These are phyloP conservation scores for Cinnamomum micranthum DNA, from an alignment of 164 flowering plant species.

Conservation along the genomic window DNA sequence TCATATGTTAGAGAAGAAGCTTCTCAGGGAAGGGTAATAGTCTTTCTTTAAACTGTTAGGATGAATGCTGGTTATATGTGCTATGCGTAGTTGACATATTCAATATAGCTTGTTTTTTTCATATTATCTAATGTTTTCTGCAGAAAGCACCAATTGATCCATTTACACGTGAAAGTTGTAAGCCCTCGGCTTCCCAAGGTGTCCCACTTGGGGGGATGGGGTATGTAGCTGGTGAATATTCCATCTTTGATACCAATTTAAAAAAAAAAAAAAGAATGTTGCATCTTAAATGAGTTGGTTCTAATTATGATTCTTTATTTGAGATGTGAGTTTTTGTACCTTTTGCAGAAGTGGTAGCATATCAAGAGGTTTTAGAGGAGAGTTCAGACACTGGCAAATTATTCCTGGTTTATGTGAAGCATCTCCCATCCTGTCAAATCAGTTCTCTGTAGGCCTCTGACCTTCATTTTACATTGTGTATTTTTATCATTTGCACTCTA, in stretches of 20 bases:
- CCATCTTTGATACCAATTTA: neutral
- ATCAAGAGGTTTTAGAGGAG: slow-evolving; percentile 98
- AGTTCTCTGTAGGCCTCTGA: slow-evolving; percentile 77
- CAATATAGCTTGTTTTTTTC: neutral
- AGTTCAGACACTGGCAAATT: slow-evolving; percentile 90
- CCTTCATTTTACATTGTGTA: slow-evolving; percentile 5
- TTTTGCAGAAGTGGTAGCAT: slow-evolving; percentile 93
- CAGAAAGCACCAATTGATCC: slow-evolving; percentile 99
- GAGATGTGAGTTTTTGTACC: neutral
- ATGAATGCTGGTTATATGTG: neutral
- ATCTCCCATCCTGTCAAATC: slow-evolving; percentile 96
- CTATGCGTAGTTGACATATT: neutral
- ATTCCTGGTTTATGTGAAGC: slow-evolving; percentile 80
- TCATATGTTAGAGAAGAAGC: slow-evolving; percentile 96
- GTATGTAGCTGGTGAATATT: slow-evolving; percentile 36
- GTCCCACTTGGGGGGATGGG: slow-evolving; percentile 99
- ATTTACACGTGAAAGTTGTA: slow-evolving; percentile 81
- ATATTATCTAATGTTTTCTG: slow-evolving; percentile 6
- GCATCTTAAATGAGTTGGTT: neutral
- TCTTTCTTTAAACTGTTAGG: neutral
- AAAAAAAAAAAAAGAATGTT: neutral
- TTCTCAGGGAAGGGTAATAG: slow-evolving; percentile 85
- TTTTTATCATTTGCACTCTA: neutral
- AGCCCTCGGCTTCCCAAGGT: slow-evolving; percentile 97
- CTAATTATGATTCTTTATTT: neutral